Evolutionary conservation across 2,329 filamentous ascomycete genomes (phyloP), one percentile per base, ranked within the genome.

Genomic region (Pestalotiopsis sp.): DNA sequence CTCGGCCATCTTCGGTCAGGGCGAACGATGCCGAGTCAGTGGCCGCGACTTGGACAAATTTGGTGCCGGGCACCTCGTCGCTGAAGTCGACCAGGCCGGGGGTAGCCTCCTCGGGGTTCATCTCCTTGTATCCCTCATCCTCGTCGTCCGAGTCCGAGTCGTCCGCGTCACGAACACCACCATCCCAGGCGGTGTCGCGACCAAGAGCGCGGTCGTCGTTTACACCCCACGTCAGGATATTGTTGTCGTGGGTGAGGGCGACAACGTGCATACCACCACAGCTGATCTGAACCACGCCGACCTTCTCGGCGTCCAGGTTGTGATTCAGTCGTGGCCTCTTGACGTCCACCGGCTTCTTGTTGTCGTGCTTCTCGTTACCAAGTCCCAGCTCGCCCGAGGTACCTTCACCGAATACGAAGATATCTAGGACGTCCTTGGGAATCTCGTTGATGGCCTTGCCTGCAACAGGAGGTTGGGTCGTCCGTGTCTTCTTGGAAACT

Each of bases 141-240:
- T 88, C 86, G 38, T 86, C 84, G 5, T 76, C 73, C 1, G 70
- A 72, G 4, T 80, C 78, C 1, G 75, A 84, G 39, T 85, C 84
- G 48, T 88, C 87, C 68, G 84, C 81, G 65, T 89, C 87, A 67
- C 87, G 84, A 38, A 87, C 78, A 20, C 88, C 89, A 62, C 91
- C 91, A 2, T 91, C 87, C 85, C 89, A 91, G 13, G 81, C 81
- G 1, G 89, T 91, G 71, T 89, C 85, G 72, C 91, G 87, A 40
- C 92, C 92, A 38, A 93, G 84, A 9, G 91, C 89, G 68, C 88
- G 88, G 74, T 93, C 90, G 71, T 94, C 92, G 76, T 94, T 94
- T 71, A 94, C 91, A 70, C 92, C 92, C 92, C 93, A 94, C 35
- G 92, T 92, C 64, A 89, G 83, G 74, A 94, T 89, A 75, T 88